phyloP scores from a whole-genome alignment of 2,329 filamentous ascomycete species.

The Microdochium nivale region DNA sequence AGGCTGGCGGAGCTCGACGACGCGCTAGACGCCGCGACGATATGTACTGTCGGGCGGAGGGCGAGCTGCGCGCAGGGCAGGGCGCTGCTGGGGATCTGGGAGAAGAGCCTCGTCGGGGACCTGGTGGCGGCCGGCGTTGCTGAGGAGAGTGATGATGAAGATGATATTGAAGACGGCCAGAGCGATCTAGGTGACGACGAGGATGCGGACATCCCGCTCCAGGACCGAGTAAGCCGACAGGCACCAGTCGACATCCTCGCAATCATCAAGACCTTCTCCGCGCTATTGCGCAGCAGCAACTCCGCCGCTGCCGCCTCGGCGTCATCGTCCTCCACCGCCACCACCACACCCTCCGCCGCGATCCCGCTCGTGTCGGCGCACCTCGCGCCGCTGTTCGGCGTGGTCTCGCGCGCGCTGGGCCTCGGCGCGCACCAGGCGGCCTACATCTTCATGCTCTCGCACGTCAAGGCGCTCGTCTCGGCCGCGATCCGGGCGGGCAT shows the following conservation, averaged over 20 bases:
- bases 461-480: conserved; percentile 67
- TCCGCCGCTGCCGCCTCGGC: conserved; percentile 7
- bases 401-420: conserved; percentile 52
- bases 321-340: neutral
- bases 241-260: neutral
- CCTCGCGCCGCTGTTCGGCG: conserved; percentile 63
- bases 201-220: neutral
- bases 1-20: conserved; percentile 57
- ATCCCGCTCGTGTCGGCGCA: conserved; percentile 49
- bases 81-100: conserved; percentile 68
- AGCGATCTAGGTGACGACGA: neutral
- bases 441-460: conserved; percentile 68
- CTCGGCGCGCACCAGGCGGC: conserved; percentile 54
- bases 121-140: conserved; percentile 13
- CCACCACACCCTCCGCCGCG: conserved; percentile 5
- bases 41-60: conserved; percentile 71
- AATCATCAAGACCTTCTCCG: conserved; percentile 14
- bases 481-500: conserved; percentile 70
- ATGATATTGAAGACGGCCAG: conserved; percentile 15
- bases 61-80: conserved; percentile 69
- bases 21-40: conserved; percentile 63
- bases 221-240: too few relatives aligned
- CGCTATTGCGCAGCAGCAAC: conserved; percentile 9
- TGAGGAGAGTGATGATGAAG: conserved; percentile 7
- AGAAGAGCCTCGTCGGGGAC: conserved; percentile 51